These are phyloP conservation scores for Kwoniella newhampshirensis DNA, from an alignment of 768 basidiomycete genomes.

Conservation along the genomic window DNA sequence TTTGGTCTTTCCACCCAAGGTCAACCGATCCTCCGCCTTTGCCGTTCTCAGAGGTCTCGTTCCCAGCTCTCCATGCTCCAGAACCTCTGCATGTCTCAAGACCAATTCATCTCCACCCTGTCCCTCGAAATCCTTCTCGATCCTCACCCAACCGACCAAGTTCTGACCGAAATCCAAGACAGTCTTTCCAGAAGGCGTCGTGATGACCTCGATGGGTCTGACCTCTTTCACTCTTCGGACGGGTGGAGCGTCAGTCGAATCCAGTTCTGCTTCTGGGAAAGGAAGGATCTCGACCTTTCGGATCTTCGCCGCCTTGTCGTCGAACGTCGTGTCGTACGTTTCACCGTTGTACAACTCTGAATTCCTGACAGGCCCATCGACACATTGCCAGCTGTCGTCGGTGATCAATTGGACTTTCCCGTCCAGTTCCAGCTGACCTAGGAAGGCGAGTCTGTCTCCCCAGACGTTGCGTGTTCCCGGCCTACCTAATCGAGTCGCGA, in stretches of 20 bases:
- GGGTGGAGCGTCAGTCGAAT: constrained; percentile 39
- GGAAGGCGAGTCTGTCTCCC: constrained; percentile 33
- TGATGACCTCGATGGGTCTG: constrained; percentile 37
- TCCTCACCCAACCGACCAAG: constrained; percentile 43
- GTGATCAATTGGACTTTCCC: constrained; percentile 14
- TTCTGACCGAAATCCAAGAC: constrained; percentile 52
- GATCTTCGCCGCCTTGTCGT: background rate
- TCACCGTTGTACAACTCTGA: constrained; percentile 47
- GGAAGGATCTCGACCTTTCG: constrained; percentile 14
- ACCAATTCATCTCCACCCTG: constrained; percentile 19
- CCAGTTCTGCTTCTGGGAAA: constrained; percentile 23
- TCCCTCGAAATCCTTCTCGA: constrained; percentile 11
- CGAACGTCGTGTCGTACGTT: constrained; percentile 17
- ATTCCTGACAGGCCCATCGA: constrained; percentile 14
- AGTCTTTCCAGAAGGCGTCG: constrained; percentile 39
- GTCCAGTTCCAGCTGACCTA: constrained; percentile 36
- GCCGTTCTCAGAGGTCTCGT: constrained; percentile 40
- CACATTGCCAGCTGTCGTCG: constrained; percentile 23
- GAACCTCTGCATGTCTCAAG: constrained; percentile 45
- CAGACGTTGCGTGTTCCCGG: constrained; percentile 23
- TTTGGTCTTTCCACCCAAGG: constrained; percentile 23
- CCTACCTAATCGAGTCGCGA: constrained; percentile 24
- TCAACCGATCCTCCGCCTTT: constrained; percentile 25
- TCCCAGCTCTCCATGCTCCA: constrained; percentile 49
- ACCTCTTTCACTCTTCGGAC: constrained; percentile 29